Conservation (phyloP, 2,329 filamentous ascomycete genomes). For the Fusarium chaquense region DNA sequence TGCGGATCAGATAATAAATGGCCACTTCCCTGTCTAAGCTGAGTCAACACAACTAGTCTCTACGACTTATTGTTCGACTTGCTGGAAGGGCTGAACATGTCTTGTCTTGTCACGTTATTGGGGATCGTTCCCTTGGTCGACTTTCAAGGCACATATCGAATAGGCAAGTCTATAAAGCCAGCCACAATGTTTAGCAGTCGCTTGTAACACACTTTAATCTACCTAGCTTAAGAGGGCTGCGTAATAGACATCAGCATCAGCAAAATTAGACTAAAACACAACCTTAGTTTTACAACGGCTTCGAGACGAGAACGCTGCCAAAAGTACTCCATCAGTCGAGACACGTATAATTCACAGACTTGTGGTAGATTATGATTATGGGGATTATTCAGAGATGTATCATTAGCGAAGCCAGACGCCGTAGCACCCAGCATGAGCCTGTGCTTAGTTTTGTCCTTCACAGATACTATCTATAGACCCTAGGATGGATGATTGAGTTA, state of each 20-base stretch:
- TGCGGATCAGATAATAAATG: not conserved
- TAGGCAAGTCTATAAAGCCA: not conserved
- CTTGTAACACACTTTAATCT: not conserved
- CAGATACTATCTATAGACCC: not conserved
- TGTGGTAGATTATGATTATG: too few species aligned
- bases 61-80: not conserved
- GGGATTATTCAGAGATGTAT: not conserved
- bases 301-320: not conserved
- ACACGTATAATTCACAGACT: not conserved
- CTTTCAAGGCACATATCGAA: not conserved
- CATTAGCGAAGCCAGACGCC: not conserved
- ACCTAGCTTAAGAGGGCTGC: not conserved
- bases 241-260: not conserved
- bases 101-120: not conserved
- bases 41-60: not conserved
- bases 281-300: not conserved
- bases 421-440: not conserved
- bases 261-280: not conserved
- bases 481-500: not conserved
- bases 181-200: not conserved
- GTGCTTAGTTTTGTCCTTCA: not conserved
- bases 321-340: not conserved
- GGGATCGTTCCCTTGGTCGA: not conserved
- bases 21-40: not conserved
- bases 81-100: not conserved